Base-by-base conservation (phyloP, 805 yeast genomes). In the Ogataea haglerorum region DNA sequence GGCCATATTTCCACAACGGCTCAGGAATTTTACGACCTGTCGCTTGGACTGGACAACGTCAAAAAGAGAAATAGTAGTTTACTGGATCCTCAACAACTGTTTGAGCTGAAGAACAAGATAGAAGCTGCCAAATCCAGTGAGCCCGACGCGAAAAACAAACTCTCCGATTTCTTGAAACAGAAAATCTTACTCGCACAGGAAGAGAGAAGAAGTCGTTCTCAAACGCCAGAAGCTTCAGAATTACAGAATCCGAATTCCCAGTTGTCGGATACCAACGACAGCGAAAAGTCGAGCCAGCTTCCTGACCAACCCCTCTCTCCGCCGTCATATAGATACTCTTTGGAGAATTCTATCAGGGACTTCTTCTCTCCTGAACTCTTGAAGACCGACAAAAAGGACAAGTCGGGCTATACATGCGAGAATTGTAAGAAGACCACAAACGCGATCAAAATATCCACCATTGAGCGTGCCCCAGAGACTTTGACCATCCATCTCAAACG, bases 1-100 rank as follows among this genome's bases (percentile, higher is more conserved):
- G 78, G 82, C n/a, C 78, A 85, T 52, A 78, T 85, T 15, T 85
- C 95, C 10, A 79, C 78, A 37, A 93, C 99, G 6, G 80, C 82
- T 49, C 99, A 93, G 64, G 96, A 93, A 56, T 85, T 93, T 56
- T 90, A 90, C 60, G 99, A 93, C 65, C 69, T 93, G 42, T 85
- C 96, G 6, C 72, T 93, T 36, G 90, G 93, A 36, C 70, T 93
- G 47, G 78, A 77, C 35, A 71, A 72, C 35, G 64, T 63, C 47
- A 76, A 68, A 50, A 78, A 66, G 51, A 68, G 68, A 34, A 51
- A 61, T 25, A 55, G 62, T 43, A 50, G 58, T 24, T 43, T 57
- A 28, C 39, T 60, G n/a, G 61, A 57, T 36, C 48, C 58, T 3
- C 47, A 48, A 18, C 60, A 60, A 37, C 39, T 61, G 32, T 42